Percentiles rank a stretch among this genome's conserved stretches.
phyloP scores from a whole-genome alignment of 1,284 basidiomycete species.

The Sanghuangporus sanghuang region DNA sequence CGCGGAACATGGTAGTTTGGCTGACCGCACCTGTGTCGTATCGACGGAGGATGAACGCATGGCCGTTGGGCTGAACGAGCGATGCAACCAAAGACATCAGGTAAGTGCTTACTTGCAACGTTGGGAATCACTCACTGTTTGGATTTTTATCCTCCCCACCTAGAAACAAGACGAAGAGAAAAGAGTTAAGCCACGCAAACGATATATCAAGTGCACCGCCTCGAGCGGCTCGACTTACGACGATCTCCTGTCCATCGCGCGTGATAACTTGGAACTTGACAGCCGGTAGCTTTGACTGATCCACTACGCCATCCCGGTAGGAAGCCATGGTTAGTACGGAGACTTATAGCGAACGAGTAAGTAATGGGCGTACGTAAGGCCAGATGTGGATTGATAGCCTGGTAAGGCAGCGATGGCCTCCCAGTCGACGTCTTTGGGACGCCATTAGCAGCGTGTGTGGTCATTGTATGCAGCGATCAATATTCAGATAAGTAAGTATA shows the following conservation, averaged over 20 bases:
- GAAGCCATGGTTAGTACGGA: not conserved
- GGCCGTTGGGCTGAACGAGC: constrained; percentile 50
- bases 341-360: not conserved
- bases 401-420: constrained; percentile 35
- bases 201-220: not conserved
- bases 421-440: constrained; percentile 20
- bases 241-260: constrained; percentile 59
- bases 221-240: constrained; percentile 35
- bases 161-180: constrained; percentile 25
- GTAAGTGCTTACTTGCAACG: not conserved
- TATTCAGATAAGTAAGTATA: not conserved
- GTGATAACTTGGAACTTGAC: constrained; percentile 73
- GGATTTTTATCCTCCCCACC: constrained; percentile 92
- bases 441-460: not conserved
- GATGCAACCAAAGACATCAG: constrained; percentile 18
- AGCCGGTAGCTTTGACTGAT: constrained; percentile 28
- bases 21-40: constrained; percentile 96
- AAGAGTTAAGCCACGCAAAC: constrained; percentile 18
- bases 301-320: constrained; percentile 22
- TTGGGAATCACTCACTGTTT: constrained; percentile 56
- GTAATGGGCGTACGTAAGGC: constrained; percentile 4
- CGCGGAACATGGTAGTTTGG: constrained; percentile 96
- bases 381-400: constrained; percentile 32
- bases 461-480: not conserved
- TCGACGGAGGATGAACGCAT: constrained; percentile 93